phyloP scores from a whole-genome alignment of 163 green algal species.

The Chlamydomonas reinhardtii region DNA sequence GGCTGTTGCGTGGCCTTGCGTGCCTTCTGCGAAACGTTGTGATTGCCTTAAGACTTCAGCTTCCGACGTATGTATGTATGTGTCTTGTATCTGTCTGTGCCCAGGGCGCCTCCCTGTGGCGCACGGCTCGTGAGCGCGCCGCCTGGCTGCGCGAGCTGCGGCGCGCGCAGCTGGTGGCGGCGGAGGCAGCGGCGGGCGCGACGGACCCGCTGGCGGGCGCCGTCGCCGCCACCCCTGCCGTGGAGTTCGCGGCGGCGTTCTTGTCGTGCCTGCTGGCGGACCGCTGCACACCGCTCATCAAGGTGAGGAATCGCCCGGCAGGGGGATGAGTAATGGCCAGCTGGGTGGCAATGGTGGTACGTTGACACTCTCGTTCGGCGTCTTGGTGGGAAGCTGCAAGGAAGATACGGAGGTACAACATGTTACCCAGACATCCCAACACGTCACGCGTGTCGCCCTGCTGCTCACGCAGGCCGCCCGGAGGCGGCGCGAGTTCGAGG shows the following conservation, averaged over 20 bases:
- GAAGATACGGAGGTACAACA: no score
- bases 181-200: not conserved
- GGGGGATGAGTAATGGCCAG: no score
- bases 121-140: slow-evolving; percentile 19
- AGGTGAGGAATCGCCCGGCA: no score
- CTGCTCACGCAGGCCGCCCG: not conserved
- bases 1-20: no score
- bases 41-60: no score
- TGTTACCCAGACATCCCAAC: not conserved
- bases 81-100: no score
- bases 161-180: not conserved
- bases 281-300: slow-evolving; percentile 37
- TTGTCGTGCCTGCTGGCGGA: slow-evolving; percentile 18
- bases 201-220: not conserved
- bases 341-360: no score
- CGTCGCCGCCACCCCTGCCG: not conserved
- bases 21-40: no score
- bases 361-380: no score
- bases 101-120: slow-evolving; percentile 32
- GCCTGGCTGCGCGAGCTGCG: slow-evolving; percentile 45
- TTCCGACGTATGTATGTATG: no score
- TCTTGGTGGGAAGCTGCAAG: no score
- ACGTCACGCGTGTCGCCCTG: not conserved
- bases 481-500: slow-evolving; percentile 16
- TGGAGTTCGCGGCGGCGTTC: slow-evolving; percentile 13